Base-by-base conservation (phyloP, 257 asterid genomes). In the Ballota nigra region DNA sequence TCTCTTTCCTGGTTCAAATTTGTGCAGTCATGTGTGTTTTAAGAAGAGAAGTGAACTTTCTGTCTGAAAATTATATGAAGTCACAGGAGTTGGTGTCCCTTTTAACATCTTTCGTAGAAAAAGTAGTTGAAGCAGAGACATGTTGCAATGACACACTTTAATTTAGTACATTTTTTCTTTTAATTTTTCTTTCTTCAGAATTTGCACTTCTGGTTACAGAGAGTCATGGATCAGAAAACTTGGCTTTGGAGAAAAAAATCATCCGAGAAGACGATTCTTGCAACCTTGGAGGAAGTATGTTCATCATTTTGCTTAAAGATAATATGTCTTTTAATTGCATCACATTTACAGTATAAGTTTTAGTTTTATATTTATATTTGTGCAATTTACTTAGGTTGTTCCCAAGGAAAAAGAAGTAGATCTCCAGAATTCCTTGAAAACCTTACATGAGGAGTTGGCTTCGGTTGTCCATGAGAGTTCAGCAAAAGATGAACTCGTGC, bases 171-270 rank as follows among this genome's bases (percentile, higher is more conserved):
- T n/a, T 26, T 40, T 23, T 1, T 16, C 1, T 55, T 53, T 34
- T 56, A 1, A 11, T 15, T 56, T 2, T 19, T n/a, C 41, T 38
- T 15, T 26, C 51, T 63, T 60, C 52, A 40, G 43, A 20, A 10
- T 66, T 52, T 66, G 11, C 5, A 52, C 6, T 75, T 8, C 11
- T 66, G 72, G 20, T 19, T 38, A 22, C 8, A 71, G 79, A 69
- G 61, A 75, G 71, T 31, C 29, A 93, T 93, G 98, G 98, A 90
- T 74, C 96, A 90, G 77, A 93, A 87, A 83, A 55, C 83, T 33
- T 90, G 98, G 98, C 85, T 90, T 3, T 90, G 98, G 97, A 88
- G 80, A 67, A 93, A 83, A 70, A 83, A 81, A 75, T 78, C 88
- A 24, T 79, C 90, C 1, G 97, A 88, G 88, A 90, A 93, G 83